A percentile compares a stretch with the other conserved stretches of the same genome.
These are phyloP conservation scores for Phytophthora pistaciae DNA, from an alignment of 352 stramenopile species.

Conservation along the genomic window DNA sequence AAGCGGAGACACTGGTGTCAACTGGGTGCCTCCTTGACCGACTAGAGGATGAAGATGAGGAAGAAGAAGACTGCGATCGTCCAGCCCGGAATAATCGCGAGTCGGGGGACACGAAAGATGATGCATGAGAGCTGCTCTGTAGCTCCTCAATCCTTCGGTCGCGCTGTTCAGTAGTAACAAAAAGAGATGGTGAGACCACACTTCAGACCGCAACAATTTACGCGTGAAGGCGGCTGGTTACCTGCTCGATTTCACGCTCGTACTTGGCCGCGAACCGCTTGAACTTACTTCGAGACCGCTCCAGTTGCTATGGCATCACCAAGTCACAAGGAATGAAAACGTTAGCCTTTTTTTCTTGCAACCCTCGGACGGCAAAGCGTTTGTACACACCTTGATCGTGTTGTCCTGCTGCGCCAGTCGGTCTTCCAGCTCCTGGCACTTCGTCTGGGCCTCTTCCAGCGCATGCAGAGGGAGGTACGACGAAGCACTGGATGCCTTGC, in stretches of 20 bases:
- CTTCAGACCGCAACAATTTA: background rate
- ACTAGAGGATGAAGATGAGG: slow-evolving; percentile 50
- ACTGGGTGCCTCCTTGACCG: slow-evolving; percentile 24
- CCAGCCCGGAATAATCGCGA: slow-evolving; percentile 17
- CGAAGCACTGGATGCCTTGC: slow-evolving; percentile 46
- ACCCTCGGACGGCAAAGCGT: background rate
- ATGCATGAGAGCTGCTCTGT: slow-evolving; percentile 53
- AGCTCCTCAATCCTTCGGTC: slow-evolving; percentile 61
- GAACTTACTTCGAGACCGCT: slow-evolving; percentile 88
- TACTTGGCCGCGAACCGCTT: slow-evolving; percentile 89
- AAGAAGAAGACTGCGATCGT: slow-evolving; percentile 49
- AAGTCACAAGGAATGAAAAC: background rate
- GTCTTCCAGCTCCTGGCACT: slow-evolving; percentile 85
- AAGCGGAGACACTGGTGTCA: background rate
- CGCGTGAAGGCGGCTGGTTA: slow-evolving; percentile 12
- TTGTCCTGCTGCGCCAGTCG: slow-evolving; percentile 74
- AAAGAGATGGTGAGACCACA: slow-evolving; percentile 3
- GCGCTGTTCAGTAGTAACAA: slow-evolving; percentile 31
- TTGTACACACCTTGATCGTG: slow-evolving; percentile 77
- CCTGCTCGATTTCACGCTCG: slow-evolving; percentile 85
- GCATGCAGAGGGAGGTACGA: slow-evolving; percentile 72
- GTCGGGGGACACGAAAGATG: slow-evolving; percentile 57
- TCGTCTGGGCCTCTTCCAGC: slow-evolving; percentile 73
- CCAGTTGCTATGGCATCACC: slow-evolving; percentile 63
- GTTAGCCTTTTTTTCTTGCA: background rate